Evolutionary conservation across 1,139 yeast genomes (phyloP), one percentile per base, ranked within the genome.

Genomic region (Pichia kudriavzevii): DNA sequence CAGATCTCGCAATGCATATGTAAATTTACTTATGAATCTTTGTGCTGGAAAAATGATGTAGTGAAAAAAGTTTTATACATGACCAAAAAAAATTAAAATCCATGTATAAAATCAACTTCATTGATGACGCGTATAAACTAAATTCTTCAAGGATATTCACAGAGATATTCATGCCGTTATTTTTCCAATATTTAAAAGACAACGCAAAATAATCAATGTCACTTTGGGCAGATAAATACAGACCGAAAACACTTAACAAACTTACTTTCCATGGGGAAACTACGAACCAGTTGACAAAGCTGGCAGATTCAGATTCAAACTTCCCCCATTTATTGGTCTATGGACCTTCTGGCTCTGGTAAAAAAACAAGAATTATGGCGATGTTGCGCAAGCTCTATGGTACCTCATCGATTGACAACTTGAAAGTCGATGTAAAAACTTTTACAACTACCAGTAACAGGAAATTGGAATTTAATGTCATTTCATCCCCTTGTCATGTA

Each of bases 331-430:
- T 91, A 36, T 63, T 91, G 26, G 74, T 91, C 9, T 88, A 88
- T 56, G 99, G 99, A 0, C 97, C 98, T 2, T 77, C 88, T 31
- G 99, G 99, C 5, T 83, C 95, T 13, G 99, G 99, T 41, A 91
- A 91, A 58, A 93, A 91, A 64, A 93, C 98, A 3, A 72, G 98
- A 48, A 84, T 88, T 13, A 72, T 87, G 60, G 78, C 94, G 8
- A 69, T 94, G 4, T 62, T 91, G 36, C 69, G 76, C 40, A 88
- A 84, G 50, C 67, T 91, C 35, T 91, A 79, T 53, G 97, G 97
- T 1, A 60, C 79, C 4, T 82, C 79, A 38, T 32, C 41, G 3
- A 87, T 83, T 16, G 91, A 83, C 45, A 74, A 79, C 60, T 53
- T 91, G 63, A 88, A 87, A 59, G 87, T 91, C 36, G 97, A 88